Conservation (phyloP, 2,329 filamentous ascomycete species). For the Aspergillus sp. region DNA sequence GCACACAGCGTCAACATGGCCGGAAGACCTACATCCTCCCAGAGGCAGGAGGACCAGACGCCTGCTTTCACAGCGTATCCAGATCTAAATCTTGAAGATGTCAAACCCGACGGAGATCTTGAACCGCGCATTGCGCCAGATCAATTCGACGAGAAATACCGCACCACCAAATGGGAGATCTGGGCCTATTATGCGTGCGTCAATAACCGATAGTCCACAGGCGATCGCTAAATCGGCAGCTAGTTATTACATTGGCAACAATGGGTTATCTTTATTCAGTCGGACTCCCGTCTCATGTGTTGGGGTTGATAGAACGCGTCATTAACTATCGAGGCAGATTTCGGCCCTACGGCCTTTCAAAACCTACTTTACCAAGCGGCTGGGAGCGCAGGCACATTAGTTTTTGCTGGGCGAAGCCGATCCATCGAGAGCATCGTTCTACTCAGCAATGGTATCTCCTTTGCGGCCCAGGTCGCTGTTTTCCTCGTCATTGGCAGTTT, state of each 20-base stretch:
- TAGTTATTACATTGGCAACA: constrained; percentile 65
- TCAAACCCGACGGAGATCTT: constrained; percentile 7
- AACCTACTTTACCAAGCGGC: constrained; percentile 63
- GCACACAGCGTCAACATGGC: not conserved
- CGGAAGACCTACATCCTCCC: not conserved
- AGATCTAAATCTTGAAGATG: not conserved
- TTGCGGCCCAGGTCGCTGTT: constrained; percentile 62
- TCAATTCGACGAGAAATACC: constrained; percentile 53
- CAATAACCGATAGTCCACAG: constrained; percentile 3
- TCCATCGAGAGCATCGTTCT: constrained; percentile 67
- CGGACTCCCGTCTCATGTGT: constrained; percentile 7
- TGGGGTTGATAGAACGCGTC: not conserved
- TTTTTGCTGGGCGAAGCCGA: constrained; percentile 56
- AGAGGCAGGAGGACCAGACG: no score
- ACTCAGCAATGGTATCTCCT: constrained; percentile 65
- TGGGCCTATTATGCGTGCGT: constrained; percentile 56
- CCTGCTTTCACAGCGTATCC: no score
- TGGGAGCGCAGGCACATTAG: constrained; percentile 51
- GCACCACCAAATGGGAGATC: constrained; percentile 54
- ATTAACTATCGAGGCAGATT: constrained; percentile 39
- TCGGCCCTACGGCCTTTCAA: constrained; percentile 64
- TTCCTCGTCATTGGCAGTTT: constrained; percentile 49
- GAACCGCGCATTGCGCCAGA: constrained; percentile 51
- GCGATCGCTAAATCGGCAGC: constrained; percentile 25
- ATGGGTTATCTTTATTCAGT: constrained; percentile 62